Base-by-base conservation (phyloP, 2,329 filamentous ascomycete genomes). In the Blastomyces emzantsi region DNA sequence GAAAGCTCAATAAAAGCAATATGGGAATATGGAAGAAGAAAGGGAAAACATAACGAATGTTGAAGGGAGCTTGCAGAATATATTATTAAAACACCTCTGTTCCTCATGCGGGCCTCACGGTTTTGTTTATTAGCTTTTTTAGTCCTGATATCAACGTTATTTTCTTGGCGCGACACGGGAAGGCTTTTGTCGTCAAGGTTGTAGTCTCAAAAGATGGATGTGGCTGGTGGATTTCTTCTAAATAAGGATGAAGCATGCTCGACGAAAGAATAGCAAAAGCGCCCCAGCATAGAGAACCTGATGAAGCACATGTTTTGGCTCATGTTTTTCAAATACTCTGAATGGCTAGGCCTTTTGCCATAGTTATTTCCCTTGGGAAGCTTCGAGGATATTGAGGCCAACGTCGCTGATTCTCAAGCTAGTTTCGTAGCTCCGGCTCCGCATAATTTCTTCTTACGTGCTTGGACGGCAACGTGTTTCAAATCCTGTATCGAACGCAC, bases 121-220 rank as follows among this genome's bases (percentile, higher is more conserved):
- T 33, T 33, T 47, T 60, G 57, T 47, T 60, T 28, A 30, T 41
- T 47, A 33, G 25, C 17, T 22, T 47, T n/a, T 47, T 30, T 33
- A 47, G 57, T 45, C 55, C n/a, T 49, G 25, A 60, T 60, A 60
- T 49, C 57, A 33, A 19, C 25, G 15, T 60, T 30, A 9, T 30
- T 30, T 47, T 19, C 57, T 60, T 47, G 57, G 57, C 57, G 36
- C 41, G 57, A 60, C 57, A 60, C 57, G 25, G 57, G 57, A 49
- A 47, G 19, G 41, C 15, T 7, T 3, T 33, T 17, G 54, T 11
- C 36, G 36, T 39, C 17, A 57, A 7, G 33, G 30, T n/a, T 39
- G 47, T 47, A 9, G 28, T 33, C 28, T 47, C 28, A 19, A 60
- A 45, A 45, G 15, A 7, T 60, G 41, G 57, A 15, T 60, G 57